phyloP scores from a whole-genome alignment of 116 monocot species.

The Posidonia oceanica region DNA sequence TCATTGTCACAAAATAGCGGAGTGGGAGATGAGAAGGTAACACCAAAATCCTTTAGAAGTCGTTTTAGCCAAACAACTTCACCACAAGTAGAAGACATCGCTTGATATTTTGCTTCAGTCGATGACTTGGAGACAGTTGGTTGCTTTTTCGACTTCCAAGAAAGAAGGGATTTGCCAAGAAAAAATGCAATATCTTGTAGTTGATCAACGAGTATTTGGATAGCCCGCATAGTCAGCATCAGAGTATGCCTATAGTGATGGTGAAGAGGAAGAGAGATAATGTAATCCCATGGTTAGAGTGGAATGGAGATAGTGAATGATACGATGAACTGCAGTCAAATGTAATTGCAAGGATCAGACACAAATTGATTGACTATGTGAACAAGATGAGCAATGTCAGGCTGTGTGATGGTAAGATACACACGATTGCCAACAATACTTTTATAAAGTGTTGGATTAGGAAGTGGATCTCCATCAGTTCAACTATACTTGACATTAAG shows the following conservation, averaged over 20 bases:
- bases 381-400: background rate
- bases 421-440: background rate
- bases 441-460: background rate
- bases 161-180: too few relatives aligned
- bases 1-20: constrained; percentile 1
- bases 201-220: background rate
- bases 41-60: background rate
- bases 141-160: too few relatives aligned
- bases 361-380: background rate
- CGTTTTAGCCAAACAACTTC: background rate
- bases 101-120: background rate
- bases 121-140: too few relatives aligned
- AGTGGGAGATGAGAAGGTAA: background rate
- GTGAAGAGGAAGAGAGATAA: background rate
- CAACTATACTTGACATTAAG: background rate
- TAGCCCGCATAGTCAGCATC: constrained; percentile 5
- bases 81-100: background rate
- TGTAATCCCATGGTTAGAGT: constrained; percentile 6
- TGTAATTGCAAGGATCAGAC: constrained; percentile 2
- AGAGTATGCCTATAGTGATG: background rate
- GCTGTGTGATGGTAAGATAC: background rate
- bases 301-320: constrained; percentile 6
- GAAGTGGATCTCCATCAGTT: background rate
- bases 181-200: background rate
- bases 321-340: constrained; percentile 3